A percentile compares a stretch with the other conserved stretches of the same genome.
Conservation (phyloP, 2,329 filamentous ascomycete species). For the Xylaria sp. region DNA sequence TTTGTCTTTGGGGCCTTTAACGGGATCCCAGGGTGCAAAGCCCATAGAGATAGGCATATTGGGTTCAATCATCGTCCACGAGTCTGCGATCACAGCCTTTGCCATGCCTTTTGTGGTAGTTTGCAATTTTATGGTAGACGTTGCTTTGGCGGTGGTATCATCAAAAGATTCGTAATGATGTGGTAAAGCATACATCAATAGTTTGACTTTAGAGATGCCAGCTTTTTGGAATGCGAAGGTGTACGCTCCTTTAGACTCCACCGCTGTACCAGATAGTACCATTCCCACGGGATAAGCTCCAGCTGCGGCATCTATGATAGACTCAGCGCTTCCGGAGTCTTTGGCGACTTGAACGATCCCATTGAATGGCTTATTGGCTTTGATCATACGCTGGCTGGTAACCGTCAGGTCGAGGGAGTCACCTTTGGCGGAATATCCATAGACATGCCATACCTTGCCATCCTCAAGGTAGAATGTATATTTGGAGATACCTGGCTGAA, state of each 20-base stretch:
- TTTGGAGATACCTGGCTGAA: slow-evolving; percentile 76
- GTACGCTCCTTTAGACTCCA: slow-evolving; percentile 74
- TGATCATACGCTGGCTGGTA: slow-evolving; percentile 71
- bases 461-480: slow-evolving; percentile 80
- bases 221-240: slow-evolving; percentile 77
- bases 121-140: slow-evolving; percentile 70
- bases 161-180: slow-evolving; percentile 87
- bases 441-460: slow-evolving; percentile 81
- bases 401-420: slow-evolving; percentile 75
- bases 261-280: slow-evolving; percentile 70
- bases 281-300: slow-evolving; percentile 78
- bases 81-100: slow-evolving; percentile 75
- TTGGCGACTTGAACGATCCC: slow-evolving; percentile 88
- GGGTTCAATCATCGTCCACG: slow-evolving; percentile 81
- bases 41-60: slow-evolving; percentile 78
- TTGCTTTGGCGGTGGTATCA: slow-evolving; percentile 60
- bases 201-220: slow-evolving; percentile 67
- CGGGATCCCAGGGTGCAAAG: slow-evolving; percentile 81
- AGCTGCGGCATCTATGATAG: slow-evolving; percentile 77
- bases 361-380: slow-evolving; percentile 74
- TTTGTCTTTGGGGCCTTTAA: slow-evolving; percentile 57
- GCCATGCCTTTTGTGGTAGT: slow-evolving; percentile 89
- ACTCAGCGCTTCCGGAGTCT: slow-evolving; percentile 72
- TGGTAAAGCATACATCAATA: slow-evolving; percentile 89
- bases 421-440: slow-evolving; percentile 72